Base-by-base conservation (phyloP, 495 filamentous ascomycete species). In the Haplographium delicatum region DNA sequence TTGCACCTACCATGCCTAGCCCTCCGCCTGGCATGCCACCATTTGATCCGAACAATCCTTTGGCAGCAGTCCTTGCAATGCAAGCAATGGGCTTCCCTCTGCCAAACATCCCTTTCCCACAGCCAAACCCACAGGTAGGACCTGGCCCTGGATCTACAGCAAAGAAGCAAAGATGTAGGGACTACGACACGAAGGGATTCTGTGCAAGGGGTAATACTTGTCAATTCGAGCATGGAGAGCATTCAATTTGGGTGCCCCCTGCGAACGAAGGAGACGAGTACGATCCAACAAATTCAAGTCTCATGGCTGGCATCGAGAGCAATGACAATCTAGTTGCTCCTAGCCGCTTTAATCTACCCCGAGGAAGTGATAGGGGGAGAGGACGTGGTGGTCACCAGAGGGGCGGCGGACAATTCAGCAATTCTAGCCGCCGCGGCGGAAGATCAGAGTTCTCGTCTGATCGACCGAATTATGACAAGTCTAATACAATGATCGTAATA, bases 171-270 rank as follows among this genome's bases (percentile, higher is more conserved):
- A 75, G 84, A 50, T 97, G 91, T 60, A 80, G 82, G 35, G 89
- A 95, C 63, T 97, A 89, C 62, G 91, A 96, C 54, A 81, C 76
- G 1, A 89, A 90, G 56, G 93, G 93, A 0, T 94, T 84, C 55
- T 97, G 91, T 59, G 79, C 85, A 26, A 67, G 84, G 40, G 89
- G 89, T 2, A 76, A 75, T 49, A 80, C 78, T 35, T 97, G 91
- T 64, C 83, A 76, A 4, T 96, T 86, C 56, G 83, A 93, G 62
- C 91, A 97, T 61, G 86, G 82, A n/a, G 65, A 67, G 48, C 76
- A 83, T 56, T 69, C 67, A 16, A 68, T 78, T 7, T 67, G 75
- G 37, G 75, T 79, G 20, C 72, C 75, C 25, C 70, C 77, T 44
- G 67, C 18, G 30, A 37, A 40, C 15, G 46, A 66, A 28, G 68